Evolutionary conservation across 2,329 filamentous ascomycete genomes (phyloP).

Genomic region (Xylariaceae sp.): DNA sequence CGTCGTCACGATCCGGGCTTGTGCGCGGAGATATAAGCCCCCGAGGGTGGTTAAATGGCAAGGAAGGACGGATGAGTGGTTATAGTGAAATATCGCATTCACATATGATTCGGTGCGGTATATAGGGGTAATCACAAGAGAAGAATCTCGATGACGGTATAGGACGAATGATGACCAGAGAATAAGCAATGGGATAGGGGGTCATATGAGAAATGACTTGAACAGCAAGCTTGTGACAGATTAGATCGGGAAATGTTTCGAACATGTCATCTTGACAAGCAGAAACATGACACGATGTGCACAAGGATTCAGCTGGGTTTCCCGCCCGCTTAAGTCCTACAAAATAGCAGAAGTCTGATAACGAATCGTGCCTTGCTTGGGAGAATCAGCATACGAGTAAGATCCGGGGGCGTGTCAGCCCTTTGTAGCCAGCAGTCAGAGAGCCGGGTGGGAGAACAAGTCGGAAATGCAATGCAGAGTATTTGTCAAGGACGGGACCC

Average conservation of each 20-base stretch:
- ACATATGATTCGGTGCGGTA: not conserved
- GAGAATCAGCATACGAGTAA: conserved; percentile 3
- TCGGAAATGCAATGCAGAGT: conserved; percentile 10
- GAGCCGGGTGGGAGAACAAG: not conserved
- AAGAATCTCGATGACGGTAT: not conserved
- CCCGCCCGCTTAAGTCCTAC: not conserved
- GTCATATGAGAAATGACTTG: conserved; percentile 15
- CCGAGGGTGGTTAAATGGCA: not conserved
- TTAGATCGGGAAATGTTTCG: conserved; percentile 9
- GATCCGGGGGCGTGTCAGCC: conserved; percentile 10
- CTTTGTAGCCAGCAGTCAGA: conserved; percentile 7
- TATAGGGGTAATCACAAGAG: not conserved
- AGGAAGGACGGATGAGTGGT: not conserved
- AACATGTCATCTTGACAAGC: conserved; percentile 21
- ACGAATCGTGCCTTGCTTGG: conserved; percentile 14
- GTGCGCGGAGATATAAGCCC: not conserved
- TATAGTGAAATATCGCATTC: not conserved
- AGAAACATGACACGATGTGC: conserved; percentile 19
- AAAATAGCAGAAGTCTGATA: conserved; percentile 3
- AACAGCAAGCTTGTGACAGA: conserved; percentile 8
- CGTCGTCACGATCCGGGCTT: not conserved
- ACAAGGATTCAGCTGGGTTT: conserved; percentile 14
- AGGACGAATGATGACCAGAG: conserved; percentile 17
- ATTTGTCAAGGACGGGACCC: conserved; percentile 13
- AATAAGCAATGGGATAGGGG: conserved; percentile 20